Conservation (phyloP, 2,329 filamentous ascomycete genomes). For the Pyricularia sp. region DNA sequence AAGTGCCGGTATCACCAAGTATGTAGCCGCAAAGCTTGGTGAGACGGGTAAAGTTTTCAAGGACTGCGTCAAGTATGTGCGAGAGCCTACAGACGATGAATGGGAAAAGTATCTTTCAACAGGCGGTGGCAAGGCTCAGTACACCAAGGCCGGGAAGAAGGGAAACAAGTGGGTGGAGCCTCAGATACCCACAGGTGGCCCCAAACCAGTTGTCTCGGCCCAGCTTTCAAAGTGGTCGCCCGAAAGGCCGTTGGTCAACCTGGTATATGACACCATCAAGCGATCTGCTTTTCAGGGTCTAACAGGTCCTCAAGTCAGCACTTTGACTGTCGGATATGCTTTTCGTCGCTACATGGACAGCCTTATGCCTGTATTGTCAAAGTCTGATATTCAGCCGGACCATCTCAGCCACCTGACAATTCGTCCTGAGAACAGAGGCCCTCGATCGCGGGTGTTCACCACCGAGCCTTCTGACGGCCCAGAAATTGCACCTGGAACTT, state of each 20-base stretch:
- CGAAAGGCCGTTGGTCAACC: conserved; percentile 23
- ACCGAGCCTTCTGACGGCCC: not conserved
- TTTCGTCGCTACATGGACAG: conserved; percentile 26
- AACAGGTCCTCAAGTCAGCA: conserved; percentile 25
- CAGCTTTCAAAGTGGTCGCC: conserved; percentile 17
- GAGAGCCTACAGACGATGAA: conserved; percentile 46
- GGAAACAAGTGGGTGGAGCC: conserved; percentile 4
- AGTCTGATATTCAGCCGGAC: conserved; percentile 25
- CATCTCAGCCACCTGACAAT: conserved; percentile 30
- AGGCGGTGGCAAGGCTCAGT: conserved; percentile 13
- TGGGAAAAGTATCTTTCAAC: conserved; percentile 47
- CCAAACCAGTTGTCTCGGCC: not conserved
- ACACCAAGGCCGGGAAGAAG: conserved; percentile 3
- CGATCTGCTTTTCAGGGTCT: conserved; percentile 21
- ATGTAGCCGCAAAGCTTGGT: conserved; percentile 45
- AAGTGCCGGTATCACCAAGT: conserved; percentile 42
- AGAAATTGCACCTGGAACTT: not conserved
- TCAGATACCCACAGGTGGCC: not conserved
- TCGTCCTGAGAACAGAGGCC: conserved; percentile 6
- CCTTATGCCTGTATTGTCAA: conserved; percentile 20
- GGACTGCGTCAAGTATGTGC: conserved; percentile 50
- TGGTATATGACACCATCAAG: conserved; percentile 24
- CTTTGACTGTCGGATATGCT: conserved; percentile 22
- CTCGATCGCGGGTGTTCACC: not conserved
- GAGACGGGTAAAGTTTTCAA: conserved; percentile 43